These are phyloP conservation scores for Piper longum DNA, from an alignment of 164 flowering plant species.

Conservation along the genomic window DNA sequence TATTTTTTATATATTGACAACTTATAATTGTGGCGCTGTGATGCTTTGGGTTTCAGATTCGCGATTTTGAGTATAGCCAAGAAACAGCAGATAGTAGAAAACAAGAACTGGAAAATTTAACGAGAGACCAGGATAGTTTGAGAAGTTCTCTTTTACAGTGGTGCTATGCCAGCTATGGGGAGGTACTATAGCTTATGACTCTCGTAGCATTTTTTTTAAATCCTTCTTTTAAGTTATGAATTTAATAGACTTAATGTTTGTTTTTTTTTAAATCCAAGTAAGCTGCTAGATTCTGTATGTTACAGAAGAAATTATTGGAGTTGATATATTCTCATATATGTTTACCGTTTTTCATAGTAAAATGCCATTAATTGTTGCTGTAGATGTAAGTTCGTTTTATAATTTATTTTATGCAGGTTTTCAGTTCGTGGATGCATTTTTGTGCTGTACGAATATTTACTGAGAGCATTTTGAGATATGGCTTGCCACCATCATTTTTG, in stretches of 20 bases:
- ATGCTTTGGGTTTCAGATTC: constrained; percentile 48
- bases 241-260: background rate
- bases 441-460: constrained; percentile 88
- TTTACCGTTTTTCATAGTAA: no score
- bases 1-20: background rate
- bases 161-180: constrained; percentile 95
- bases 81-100: constrained; percentile 77
- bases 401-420: constrained; percentile 43
- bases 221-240: background rate
- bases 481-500: constrained; percentile 91
- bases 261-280: no score
- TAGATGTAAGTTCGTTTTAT: background rate
- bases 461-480: constrained; percentile 95
- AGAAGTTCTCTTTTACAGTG: constrained; percentile 82
- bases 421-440: constrained; percentile 98
- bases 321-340: no score
- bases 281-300: no score
- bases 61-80: constrained; percentile 82
- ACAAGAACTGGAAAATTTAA: constrained; percentile 61
- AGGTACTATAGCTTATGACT: constrained; percentile 30
- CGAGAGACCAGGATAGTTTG: constrained; percentile 68
- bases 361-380: background rate
- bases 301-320: no score
- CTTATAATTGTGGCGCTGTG: background rate
- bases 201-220: no score